phyloP scores from a whole-genome alignment of 2,329 filamentous ascomycete species.

The Elsinoe australis region DNA sequence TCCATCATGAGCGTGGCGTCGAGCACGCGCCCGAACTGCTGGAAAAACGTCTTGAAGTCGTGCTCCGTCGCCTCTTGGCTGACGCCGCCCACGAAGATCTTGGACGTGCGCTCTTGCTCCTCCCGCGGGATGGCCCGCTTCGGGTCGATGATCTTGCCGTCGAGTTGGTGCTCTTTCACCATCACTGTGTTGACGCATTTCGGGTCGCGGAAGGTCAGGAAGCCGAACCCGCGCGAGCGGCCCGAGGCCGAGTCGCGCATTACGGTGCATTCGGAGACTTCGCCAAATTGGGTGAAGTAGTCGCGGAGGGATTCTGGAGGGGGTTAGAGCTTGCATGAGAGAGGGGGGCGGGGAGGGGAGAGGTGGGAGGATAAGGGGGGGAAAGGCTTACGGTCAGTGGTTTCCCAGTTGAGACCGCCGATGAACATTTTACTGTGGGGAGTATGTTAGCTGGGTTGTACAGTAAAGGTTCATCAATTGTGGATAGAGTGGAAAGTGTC shows the following conservation, averaged over 20 bases:
- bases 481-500: neutral
- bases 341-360: too few species aligned
- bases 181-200: slow-evolving; percentile 99
- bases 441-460: slow-evolving; percentile 24
- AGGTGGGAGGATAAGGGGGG: too few species aligned
- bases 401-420: slow-evolving; percentile 97
- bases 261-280: slow-evolving; percentile 97
- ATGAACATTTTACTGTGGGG: slow-evolving; percentile 94
- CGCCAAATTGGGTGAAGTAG: slow-evolving; percentile 96
- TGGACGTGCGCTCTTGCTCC: slow-evolving; percentile 95
- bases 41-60: slow-evolving; percentile 95
- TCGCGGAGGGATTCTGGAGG: slow-evolving; percentile 80
- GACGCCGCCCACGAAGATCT: slow-evolving; percentile 97
- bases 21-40: slow-evolving; percentile 89
- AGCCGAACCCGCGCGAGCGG: slow-evolving; percentile 90
- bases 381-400: slow-evolving; percentile 75
- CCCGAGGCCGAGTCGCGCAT: slow-evolving; percentile 95
- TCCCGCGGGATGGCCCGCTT: slow-evolving; percentile 96
- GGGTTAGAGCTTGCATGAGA: slow-evolving; percentile 26
- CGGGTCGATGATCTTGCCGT: slow-evolving; percentile 98
- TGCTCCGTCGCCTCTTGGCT: slow-evolving; percentile 95
- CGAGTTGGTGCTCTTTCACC: slow-evolving; percentile 97
- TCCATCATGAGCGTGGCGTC: slow-evolving; percentile 99
- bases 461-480: neutral
- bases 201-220: slow-evolving; percentile 94